These are phyloP conservation scores for Spongiforma sp. DNA, from an alignment of 1,284 basidiomycete species.

Conservation along the genomic window DNA sequence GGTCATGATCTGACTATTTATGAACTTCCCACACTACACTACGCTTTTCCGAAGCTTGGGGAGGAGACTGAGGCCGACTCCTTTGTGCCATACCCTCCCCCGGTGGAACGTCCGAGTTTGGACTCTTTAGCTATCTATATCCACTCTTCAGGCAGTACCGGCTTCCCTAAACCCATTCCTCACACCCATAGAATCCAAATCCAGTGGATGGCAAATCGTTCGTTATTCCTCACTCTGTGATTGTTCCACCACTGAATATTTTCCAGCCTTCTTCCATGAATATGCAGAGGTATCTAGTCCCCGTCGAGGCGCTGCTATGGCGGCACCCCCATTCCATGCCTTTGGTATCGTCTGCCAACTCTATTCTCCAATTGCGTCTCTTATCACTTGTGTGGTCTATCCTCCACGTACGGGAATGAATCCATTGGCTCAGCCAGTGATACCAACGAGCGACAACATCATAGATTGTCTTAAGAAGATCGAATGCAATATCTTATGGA, in stretches of 20 bases:
- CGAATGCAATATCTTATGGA: background rate
- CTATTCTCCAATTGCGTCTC: conserved; percentile 18
- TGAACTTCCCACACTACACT: conserved; percentile 36
- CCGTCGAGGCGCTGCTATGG: conserved; percentile 28
- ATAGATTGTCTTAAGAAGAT: conserved; percentile 14
- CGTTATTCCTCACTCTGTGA: background rate
- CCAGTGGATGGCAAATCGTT: conserved; percentile 24
- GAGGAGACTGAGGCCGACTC: conserved; percentile 28
- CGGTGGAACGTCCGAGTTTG: conserved; percentile 11
- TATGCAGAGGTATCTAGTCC: background rate
- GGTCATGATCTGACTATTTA: conserved; percentile 16
- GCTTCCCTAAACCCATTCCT: conserved; percentile 41
- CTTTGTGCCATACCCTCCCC: conserved; percentile 35
- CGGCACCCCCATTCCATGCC: conserved; percentile 32
- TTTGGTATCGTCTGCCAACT: conserved; percentile 24
- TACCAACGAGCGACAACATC: conserved; percentile 22
- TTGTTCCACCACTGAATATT: background rate
- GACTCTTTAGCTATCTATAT: conserved; percentile 34
- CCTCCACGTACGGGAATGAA: conserved; percentile 16
- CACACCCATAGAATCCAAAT: conserved; percentile 30
- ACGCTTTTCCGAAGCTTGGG: conserved; percentile 41
- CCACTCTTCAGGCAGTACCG: conserved; percentile 46
- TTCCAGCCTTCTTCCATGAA: conserved; percentile 2
- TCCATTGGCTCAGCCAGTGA: conserved; percentile 16
- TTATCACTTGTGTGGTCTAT: conserved; percentile 21